Conservation (phyloP, 2,329 filamentous ascomycete genomes). For the Xylaria arbuscula region DNA sequence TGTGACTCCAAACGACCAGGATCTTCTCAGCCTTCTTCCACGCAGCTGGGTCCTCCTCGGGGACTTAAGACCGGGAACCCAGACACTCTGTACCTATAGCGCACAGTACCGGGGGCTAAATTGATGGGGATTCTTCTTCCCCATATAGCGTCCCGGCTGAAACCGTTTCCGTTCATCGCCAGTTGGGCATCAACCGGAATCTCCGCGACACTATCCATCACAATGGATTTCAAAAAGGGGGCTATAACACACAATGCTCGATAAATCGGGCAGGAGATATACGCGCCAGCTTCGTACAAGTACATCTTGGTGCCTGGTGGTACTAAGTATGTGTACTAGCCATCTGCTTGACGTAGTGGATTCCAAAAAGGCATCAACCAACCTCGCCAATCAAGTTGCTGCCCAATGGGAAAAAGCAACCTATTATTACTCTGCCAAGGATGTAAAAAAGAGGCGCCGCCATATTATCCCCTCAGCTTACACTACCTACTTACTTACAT, state of each 20-base stretch:
- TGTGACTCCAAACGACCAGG: slow-evolving; percentile 33
- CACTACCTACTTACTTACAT: no score
- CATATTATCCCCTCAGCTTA: slow-evolving; percentile 21
- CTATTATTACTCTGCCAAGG: slow-evolving; percentile 24
- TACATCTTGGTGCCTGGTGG: slow-evolving; percentile 26
- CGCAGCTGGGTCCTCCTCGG: slow-evolving; percentile 28
- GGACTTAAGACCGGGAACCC: slow-evolving; percentile 21
- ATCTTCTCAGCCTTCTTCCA: slow-evolving; percentile 39
- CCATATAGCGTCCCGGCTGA: slow-evolving; percentile 22
- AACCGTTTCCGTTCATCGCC: slow-evolving; percentile 23
- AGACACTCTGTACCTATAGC: background rate
- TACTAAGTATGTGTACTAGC: background rate
- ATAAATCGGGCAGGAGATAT: slow-evolving; percentile 11
- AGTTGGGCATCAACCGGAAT: slow-evolving; percentile 40
- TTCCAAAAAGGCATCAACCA: slow-evolving; percentile 15
- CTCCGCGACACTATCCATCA: slow-evolving; percentile 16
- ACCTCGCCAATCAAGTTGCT: slow-evolving; percentile 34
- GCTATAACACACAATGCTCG: slow-evolving; percentile 5
- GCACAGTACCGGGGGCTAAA: slow-evolving; percentile 6
- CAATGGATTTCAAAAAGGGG: slow-evolving; percentile 9
- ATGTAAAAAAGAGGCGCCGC: slow-evolving; percentile 3
- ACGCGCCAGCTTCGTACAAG: slow-evolving; percentile 6
- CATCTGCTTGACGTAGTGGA: slow-evolving; percentile 11
- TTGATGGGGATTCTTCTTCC: slow-evolving; percentile 13
- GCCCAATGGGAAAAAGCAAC: slow-evolving; percentile 38